A percentile compares a stretch with the other conserved stretches of the same genome.
phyloP scores from a whole-genome alignment of 2,329 filamentous ascomycete genomes.

The Aurifilum marmelostoma region DNA sequence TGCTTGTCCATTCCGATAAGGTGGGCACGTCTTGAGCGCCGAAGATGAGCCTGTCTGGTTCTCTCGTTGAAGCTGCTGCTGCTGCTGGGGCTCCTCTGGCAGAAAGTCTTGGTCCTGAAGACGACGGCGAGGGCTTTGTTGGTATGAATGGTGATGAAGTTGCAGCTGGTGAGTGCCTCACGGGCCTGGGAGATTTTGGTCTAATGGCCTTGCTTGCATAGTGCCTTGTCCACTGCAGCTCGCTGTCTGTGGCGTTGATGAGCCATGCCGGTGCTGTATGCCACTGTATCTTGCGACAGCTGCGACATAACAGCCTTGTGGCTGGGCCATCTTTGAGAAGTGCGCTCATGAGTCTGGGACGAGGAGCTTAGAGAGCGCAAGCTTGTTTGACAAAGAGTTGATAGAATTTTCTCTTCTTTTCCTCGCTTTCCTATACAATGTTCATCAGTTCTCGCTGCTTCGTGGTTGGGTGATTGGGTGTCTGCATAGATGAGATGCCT shows the following conservation, averaged over 20 bases:
- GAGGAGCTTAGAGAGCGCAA: neutral
- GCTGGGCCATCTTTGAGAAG: slow-evolving; percentile 21
- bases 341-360: slow-evolving; percentile 22
- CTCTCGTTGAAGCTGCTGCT: neutral
- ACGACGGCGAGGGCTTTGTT: too few species aligned
- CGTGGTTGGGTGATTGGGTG: neutral
- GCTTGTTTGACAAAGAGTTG: neutral
- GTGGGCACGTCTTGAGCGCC: slow-evolving; percentile 36
- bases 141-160: slow-evolving; percentile 10
- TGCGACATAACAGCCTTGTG: slow-evolving; percentile 16
- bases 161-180: neutral
- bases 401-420: neutral
- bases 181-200: neutral
- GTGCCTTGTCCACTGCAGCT: slow-evolving; percentile 1
- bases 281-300: neutral
- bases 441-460: neutral
- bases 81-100: slow-evolving; percentile 5
- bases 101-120: slow-evolving; percentile 13
- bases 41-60: slow-evolving; percentile 32
- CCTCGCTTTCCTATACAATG: neutral
- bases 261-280: neutral
- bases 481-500: neutral
- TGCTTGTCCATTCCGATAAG: slow-evolving; percentile 34
- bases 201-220: slow-evolving; percentile 17
- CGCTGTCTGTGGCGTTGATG: too few species aligned